Conservation (phyloP, 2,329 filamentous ascomycete species). For the Colletotrichum noveboracense region DNA sequence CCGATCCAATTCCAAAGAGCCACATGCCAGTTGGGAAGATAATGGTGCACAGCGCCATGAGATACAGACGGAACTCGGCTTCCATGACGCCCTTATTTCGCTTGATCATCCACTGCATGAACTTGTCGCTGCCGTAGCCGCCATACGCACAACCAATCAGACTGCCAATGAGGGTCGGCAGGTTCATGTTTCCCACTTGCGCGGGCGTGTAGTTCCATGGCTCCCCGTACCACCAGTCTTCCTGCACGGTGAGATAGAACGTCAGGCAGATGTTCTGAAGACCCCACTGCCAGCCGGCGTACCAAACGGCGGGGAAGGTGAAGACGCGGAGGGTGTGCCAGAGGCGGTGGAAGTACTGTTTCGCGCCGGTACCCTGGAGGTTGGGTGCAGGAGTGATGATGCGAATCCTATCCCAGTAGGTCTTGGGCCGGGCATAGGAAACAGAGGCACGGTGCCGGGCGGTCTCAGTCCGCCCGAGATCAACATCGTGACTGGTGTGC, state of each 20-base stretch:
- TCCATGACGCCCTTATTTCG: constrained; percentile 59
- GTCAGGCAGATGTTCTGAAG: constrained; percentile 65
- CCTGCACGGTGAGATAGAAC: constrained; percentile 63
- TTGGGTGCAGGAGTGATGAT: constrained; percentile 62
- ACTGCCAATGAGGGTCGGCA: constrained; percentile 59
- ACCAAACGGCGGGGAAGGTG: constrained; percentile 61
- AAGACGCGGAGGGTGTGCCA: constrained; percentile 63
- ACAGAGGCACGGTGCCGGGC: constrained; percentile 27
- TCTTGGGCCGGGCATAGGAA: constrained; percentile 40
- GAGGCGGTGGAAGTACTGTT: constrained; percentile 57
- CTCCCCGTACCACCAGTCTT: constrained; percentile 57
- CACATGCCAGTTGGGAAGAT: constrained; percentile 57
- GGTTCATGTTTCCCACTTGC: constrained; percentile 61
- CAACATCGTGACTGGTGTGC: neutral
- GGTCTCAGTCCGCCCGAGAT: constrained; percentile 16
- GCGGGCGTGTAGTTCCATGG: constrained; percentile 62
- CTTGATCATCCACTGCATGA: constrained; percentile 60
- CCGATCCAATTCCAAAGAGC: constrained; percentile 58
- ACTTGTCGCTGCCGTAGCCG: constrained; percentile 60
- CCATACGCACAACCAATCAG: constrained; percentile 62
- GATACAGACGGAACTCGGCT: constrained; percentile 58
- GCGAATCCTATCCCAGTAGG: constrained; percentile 60
- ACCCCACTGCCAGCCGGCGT: constrained; percentile 64
- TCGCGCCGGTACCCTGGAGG: constrained; percentile 55
- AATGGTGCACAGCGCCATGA: constrained; percentile 53